Conservation (phyloP, 345 rosid genomes). For the Pelargonium nanum region DNA sequence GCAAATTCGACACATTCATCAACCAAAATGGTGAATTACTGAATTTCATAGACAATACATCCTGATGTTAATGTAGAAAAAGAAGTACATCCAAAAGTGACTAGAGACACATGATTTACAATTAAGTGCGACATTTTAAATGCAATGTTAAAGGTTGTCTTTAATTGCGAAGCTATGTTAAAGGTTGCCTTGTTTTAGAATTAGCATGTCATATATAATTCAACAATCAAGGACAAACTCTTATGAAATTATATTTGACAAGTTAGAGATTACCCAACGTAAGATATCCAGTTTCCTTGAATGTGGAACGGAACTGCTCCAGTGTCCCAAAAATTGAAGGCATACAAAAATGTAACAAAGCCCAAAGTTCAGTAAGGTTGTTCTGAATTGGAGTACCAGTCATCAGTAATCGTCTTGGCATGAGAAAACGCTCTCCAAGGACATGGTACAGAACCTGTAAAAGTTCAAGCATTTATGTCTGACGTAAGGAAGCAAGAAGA, state of each 20-base stretch:
- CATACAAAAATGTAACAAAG: conserved; percentile 88
- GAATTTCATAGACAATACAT: too few species aligned
- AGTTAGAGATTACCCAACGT: conserved; percentile 36
- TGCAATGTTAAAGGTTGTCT: not conserved
- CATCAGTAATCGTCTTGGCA: conserved; percentile 79
- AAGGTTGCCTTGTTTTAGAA: too few species aligned
- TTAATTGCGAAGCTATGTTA: too few species aligned
- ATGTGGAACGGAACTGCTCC: conserved; percentile 57
- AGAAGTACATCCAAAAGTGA: not conserved
- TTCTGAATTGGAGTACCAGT: conserved; percentile 90
- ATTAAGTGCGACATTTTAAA: not conserved
- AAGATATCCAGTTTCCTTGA: conserved; percentile 52
- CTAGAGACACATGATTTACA: not conserved
- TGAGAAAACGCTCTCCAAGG: conserved; percentile 49
- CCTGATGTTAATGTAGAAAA: too few species aligned
- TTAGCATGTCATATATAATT: too few species aligned
- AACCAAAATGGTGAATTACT: too few species aligned
- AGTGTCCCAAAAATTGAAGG: conserved; percentile 72
- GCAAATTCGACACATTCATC: too few species aligned
- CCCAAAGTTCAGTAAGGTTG: conserved; percentile 87
- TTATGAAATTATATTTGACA: not conserved
- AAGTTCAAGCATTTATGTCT: conserved; percentile 1
- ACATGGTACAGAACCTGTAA: conserved; percentile 67
- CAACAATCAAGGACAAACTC: not conserved
- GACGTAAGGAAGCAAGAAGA: not conserved